phyloP scores from a whole-genome alignment of 768 basidiomycete species.

The Russula brevipes region DNA sequence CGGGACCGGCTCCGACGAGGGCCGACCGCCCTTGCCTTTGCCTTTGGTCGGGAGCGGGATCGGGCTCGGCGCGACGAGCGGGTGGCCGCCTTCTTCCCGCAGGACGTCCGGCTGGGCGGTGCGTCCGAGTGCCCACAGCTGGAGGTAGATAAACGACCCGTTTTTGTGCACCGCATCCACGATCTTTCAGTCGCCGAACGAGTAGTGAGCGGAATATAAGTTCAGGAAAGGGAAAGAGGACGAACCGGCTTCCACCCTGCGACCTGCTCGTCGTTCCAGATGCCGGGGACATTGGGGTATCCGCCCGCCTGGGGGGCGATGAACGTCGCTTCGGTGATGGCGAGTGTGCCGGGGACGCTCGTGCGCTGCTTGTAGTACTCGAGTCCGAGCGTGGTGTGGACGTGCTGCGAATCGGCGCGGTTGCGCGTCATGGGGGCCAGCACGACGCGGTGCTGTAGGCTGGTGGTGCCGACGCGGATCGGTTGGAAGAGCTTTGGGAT shows the following conservation, averaged over 20 bases:
- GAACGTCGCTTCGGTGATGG: constrained; percentile 54
- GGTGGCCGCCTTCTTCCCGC: constrained; percentile 1
- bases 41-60: neutral
- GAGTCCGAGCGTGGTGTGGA: constrained; percentile 34
- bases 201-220: neutral
- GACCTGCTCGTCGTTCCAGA: constrained; percentile 57
- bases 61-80: neutral
- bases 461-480: constrained; percentile 39
- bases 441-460: constrained; percentile 47
- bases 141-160: constrained; percentile 33
- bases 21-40: too few relatives aligned
- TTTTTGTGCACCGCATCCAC: constrained; percentile 34
- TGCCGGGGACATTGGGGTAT: constrained; percentile 49
- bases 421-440: constrained; percentile 50
- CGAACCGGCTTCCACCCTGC: constrained; percentile 45
- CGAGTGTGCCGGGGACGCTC: constrained; percentile 45
- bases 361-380: constrained; percentile 49
- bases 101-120: constrained; percentile 9
- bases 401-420: constrained; percentile 36
- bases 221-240: neutral
- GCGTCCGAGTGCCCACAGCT: constrained; percentile 40
- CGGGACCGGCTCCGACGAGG: neutral
- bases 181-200: neutral
- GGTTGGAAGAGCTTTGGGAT: constrained; percentile 41
- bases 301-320: constrained; percentile 50